A percentile compares a stretch with the other conserved stretches of the same genome.
phyloP scores from a whole-genome alignment of 768 basidiomycete species.

The Panaeolus papilionaceus region DNA sequence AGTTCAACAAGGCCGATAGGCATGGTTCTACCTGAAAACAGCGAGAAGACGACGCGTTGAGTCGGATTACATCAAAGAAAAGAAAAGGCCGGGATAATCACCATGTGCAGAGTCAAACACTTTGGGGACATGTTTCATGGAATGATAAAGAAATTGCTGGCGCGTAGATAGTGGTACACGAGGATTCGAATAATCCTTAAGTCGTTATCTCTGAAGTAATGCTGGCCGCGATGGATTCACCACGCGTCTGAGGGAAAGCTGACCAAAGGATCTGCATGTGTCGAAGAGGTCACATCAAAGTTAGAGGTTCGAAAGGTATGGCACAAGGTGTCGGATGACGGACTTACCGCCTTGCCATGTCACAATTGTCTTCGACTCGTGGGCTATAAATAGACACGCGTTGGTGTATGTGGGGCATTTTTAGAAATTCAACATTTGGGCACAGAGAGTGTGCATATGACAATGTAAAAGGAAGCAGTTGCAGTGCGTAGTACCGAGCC shows the following conservation, averaged over 20 bases:
- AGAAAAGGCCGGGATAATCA: background rate
- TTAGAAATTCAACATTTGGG: background rate
- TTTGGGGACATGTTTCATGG: background rate
- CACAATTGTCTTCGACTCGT: background rate
- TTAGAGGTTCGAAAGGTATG: slow-evolving; percentile 7
- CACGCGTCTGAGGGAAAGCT: slow-evolving; percentile 3
- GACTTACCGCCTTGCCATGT: slow-evolving; percentile 3
- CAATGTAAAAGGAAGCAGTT: background rate
- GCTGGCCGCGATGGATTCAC: background rate
- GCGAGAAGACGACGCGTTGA: background rate
- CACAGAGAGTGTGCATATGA: background rate
- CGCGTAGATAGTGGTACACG: slow-evolving; percentile 13
- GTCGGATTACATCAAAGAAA: background rate
- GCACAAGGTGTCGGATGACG: slow-evolving; percentile 9
- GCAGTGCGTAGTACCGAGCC: too few species aligned
- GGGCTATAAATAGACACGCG: background rate
- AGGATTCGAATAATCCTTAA: background rate
- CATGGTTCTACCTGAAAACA: slow-evolving; percentile 6
- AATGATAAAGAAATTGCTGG: background rate
- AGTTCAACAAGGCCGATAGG: background rate
- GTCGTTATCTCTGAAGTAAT: background rate
- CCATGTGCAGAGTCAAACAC: background rate
- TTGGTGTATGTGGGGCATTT: background rate
- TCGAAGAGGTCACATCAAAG: background rate
- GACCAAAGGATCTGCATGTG: background rate